These are phyloP conservation scores for Eudorina sp. DNA, from an alignment of 139 green algal genomes.

Conservation along the genomic window DNA sequence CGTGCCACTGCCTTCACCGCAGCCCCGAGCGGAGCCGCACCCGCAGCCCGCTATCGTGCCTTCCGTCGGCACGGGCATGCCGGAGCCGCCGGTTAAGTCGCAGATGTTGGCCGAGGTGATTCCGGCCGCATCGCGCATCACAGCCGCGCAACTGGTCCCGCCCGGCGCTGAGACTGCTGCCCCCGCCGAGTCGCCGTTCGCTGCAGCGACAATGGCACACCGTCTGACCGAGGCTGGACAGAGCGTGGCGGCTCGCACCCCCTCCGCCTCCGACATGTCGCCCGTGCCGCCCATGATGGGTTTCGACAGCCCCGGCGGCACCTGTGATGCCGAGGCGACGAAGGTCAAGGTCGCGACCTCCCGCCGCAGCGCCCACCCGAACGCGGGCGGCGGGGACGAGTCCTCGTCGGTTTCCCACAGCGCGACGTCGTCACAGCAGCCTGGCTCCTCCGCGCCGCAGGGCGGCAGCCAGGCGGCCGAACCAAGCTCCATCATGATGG, in stretches of 20 bases:
- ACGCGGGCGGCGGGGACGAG: not conserved
- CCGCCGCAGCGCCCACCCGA: not conserved
- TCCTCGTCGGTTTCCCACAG: not conserved
- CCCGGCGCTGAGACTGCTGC: not conserved
- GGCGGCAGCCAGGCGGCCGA: not conserved
- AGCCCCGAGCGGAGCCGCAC: not conserved
- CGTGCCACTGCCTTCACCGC: too few species aligned
- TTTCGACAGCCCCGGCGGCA: too few species aligned
- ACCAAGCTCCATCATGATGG: not conserved
- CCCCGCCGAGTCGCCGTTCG: not conserved
- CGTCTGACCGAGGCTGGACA: not conserved
- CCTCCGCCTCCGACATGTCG: not conserved
- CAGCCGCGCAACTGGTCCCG: not conserved
- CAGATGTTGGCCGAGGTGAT: not conserved
- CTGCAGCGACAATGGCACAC: not conserved
- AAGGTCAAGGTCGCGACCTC: constrained; percentile 28
- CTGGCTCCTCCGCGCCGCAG: not conserved
- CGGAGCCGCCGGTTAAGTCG: not conserved
- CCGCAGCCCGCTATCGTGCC: too few species aligned
- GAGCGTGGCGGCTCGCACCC: not conserved
- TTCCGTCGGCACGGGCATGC: too few species aligned
- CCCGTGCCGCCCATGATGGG: not conserved
- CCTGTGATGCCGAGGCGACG: not conserved
- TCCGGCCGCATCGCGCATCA: not conserved
- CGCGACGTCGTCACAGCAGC: constrained; percentile 13